Conservation (phyloP, 495 filamentous ascomycete genomes). For the Astrocystis sublimbata region DNA sequence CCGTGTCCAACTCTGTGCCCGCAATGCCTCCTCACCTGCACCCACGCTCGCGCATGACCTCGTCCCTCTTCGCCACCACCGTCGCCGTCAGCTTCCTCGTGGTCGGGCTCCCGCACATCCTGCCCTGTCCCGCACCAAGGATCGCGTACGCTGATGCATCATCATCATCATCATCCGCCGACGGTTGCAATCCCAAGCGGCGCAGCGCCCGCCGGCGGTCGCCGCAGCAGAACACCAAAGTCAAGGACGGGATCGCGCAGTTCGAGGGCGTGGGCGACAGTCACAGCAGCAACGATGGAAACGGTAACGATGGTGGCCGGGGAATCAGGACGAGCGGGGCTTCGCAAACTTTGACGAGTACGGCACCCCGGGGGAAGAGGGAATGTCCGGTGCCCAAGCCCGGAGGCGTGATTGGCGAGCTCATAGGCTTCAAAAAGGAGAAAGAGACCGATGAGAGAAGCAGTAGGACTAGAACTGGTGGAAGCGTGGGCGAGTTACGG, state of each 20-base stretch:
- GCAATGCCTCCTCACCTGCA: constrained; percentile 95
- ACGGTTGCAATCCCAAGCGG: constrained; percentile 53
- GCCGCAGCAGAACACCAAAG: constrained; percentile 28
- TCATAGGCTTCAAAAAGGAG: constrained; percentile 64
- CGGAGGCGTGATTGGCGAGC: constrained; percentile 67
- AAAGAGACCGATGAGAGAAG: no score
- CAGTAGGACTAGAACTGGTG: no score
- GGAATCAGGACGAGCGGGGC: neutral
- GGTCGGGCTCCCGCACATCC: constrained; percentile 85
- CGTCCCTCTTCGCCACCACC: constrained; percentile 93
- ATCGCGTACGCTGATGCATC: constrained; percentile 69
- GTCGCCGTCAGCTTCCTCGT: constrained; percentile 87
- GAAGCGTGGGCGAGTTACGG: neutral
- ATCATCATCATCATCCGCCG: no score
- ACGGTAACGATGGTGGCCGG: constrained; percentile 3
- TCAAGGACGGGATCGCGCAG: constrained; percentile 42
- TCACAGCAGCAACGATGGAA: constrained; percentile 12
- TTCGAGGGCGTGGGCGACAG: constrained; percentile 25
- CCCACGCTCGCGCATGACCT: constrained; percentile 86
- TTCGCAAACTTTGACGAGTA: no score
- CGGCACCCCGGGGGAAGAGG: constrained; percentile 39
- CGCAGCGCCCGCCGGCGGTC: constrained; percentile 34
- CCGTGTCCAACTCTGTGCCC: no score
- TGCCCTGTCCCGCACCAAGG: constrained; percentile 88
- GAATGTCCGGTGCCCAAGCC: constrained; percentile 88